These are phyloP conservation scores for Spathaspora passalidarum DNA, from an alignment of 805 yeast genomes.

Conservation along the genomic window DNA sequence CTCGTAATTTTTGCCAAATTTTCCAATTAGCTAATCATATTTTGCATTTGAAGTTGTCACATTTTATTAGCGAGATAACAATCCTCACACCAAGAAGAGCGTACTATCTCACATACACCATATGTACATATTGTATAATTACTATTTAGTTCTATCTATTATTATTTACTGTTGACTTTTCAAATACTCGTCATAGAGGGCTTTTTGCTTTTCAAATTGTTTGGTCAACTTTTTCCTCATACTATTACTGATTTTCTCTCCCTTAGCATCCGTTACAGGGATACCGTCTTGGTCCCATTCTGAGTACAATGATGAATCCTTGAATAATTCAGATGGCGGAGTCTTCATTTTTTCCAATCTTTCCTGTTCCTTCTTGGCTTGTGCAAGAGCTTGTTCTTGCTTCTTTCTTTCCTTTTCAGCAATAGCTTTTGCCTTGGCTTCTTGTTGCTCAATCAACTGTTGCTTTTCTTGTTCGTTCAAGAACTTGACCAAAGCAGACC, in stretches of 20 bases:
- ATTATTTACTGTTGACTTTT: conserved; percentile 8
- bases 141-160: background rate
- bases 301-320: conserved; percentile 48
- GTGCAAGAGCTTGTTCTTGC: conserved; percentile 45
- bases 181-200: conserved; percentile 68
- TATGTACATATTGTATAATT: no score
- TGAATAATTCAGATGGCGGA: conserved; percentile 73
- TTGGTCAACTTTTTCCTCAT: conserved; percentile 79
- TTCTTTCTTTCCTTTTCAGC: conserved; percentile 59
- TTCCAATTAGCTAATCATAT: no score
- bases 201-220: conserved; percentile 75
- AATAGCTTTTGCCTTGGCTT: conserved; percentile 57
- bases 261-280: conserved; percentile 72
- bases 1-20: no score
- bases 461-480: conserved; percentile 65
- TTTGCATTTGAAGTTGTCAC: no score
- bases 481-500: conserved; percentile 81
- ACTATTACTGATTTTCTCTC: conserved; percentile 84
- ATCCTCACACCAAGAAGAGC: no score
- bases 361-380: conserved; percentile 63
- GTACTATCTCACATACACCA: no score
- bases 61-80: no score
- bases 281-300: conserved; percentile 86
- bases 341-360: conserved; percentile 63
- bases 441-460: conserved; percentile 60